Evolutionary conservation across 2,329 filamentous ascomycete species (phyloP).

Genomic region (Sporothrix sp.): DNA sequence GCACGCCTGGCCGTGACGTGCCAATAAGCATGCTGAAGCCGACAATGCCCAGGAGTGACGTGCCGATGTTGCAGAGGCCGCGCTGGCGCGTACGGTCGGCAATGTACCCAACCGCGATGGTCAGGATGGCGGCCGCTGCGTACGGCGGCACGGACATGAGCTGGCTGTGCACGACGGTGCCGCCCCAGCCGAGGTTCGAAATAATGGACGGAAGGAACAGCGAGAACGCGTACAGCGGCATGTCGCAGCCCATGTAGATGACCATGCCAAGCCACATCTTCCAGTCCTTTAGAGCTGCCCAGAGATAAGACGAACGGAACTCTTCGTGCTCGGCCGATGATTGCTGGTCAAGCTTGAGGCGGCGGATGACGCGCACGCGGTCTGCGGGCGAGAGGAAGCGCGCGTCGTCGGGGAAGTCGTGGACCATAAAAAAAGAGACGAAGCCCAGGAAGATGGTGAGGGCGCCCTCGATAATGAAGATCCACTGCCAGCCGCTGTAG

Average conservation of each 20-base stretch:
- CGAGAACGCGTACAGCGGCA: slow-evolving; percentile 43
- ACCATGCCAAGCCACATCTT: slow-evolving; percentile 52
- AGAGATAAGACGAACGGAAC: slow-evolving; percentile 62
- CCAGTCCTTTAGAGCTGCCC: slow-evolving; percentile 62
- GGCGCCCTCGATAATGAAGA: slow-evolving; percentile 58
- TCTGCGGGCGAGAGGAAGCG: slow-evolving; percentile 58
- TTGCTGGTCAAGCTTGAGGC: slow-evolving; percentile 60
- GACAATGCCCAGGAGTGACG: slow-evolving; percentile 59
- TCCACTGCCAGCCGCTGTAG: slow-evolving; percentile 48
- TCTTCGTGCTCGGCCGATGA: slow-evolving; percentile 57
- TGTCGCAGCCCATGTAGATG: slow-evolving; percentile 39
- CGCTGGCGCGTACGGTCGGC: slow-evolving; percentile 66
- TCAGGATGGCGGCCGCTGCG: slow-evolving; percentile 58
- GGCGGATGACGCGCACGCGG: slow-evolving; percentile 55
- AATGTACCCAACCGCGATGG: slow-evolving; percentile 59
- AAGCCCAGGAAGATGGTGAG: slow-evolving; percentile 56
- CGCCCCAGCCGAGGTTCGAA: slow-evolving; percentile 29
- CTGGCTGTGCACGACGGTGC: slow-evolving; percentile 50
- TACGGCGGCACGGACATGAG: slow-evolving; percentile 70
- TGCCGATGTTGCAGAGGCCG: slow-evolving; percentile 68
- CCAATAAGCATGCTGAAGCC: slow-evolving; percentile 76
- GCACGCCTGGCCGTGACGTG: slow-evolving; percentile 51
- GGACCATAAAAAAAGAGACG: slow-evolving; percentile 60
- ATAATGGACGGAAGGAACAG: slow-evolving; percentile 51
- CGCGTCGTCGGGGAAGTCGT: slow-evolving; percentile 69